A percentile compares a stretch with the other conserved stretches of the same genome.
These are phyloP conservation scores for Panicum hallii DNA, from an alignment of 202 grass and related monocot species.

Conservation along the genomic window DNA sequence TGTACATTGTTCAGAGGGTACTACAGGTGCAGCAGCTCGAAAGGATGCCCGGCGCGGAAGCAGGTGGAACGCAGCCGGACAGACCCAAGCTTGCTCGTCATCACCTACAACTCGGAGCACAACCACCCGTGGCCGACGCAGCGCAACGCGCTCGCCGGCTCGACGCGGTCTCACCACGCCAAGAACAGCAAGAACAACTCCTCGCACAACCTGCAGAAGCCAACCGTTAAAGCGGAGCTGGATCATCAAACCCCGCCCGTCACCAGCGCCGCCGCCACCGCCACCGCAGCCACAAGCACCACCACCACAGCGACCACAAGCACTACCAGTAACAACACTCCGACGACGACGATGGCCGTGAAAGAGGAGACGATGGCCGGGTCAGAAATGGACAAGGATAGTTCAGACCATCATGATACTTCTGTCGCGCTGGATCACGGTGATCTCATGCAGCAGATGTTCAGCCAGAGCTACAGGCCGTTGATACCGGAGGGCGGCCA, in stretches of 20 bases:
- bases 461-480: conserved; percentile 64
- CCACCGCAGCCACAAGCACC: conserved; percentile 11
- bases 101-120: conserved; percentile 99
- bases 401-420: conserved; percentile 15
- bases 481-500: conserved; percentile 73
- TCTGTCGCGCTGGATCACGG: conserved; percentile 34
- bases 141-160: conserved; percentile 90
- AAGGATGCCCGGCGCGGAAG: conserved; percentile 96
- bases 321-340: conserved; percentile 1
- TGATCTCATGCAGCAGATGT: conserved; percentile 72
- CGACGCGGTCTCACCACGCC: conserved; percentile 60
- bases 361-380: conserved; percentile 60
- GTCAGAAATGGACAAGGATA: conserved; percentile 47
- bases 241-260: conserved; percentile 37
- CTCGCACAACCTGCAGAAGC: conserved; percentile 42
- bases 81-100: conserved; percentile 91
- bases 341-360: conserved; percentile 22
- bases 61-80: conserved; percentile 97
- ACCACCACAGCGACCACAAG: conserved; percentile 27
- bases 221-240: conserved; percentile 53
- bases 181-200: conserved; percentile 58
- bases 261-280: neutral
- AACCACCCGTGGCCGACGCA: conserved; percentile 99
- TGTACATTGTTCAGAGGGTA: conserved; percentile 66
- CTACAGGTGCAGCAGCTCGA: conserved; percentile 99